Evolutionary conservation across 805 yeast species (phyloP).

Genomic region (Blastobotrys peoriensis): DNA sequence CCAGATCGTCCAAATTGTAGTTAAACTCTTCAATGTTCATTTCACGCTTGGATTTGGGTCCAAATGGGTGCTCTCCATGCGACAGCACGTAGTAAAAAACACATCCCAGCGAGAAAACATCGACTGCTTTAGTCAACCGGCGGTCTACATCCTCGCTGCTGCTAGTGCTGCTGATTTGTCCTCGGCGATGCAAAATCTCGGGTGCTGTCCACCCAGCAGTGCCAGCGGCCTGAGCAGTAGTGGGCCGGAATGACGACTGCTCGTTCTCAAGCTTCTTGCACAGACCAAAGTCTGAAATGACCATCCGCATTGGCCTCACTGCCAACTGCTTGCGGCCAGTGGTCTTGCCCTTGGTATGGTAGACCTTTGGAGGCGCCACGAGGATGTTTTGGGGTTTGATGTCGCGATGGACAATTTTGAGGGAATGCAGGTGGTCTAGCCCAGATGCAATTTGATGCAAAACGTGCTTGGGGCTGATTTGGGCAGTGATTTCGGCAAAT

Average conservation of each 20-base stretch:
- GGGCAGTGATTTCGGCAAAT: slow-evolving; percentile 30
- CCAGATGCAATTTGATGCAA: slow-evolving; percentile 79
- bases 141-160: slow-evolving; percentile 9
- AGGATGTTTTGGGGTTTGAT: slow-evolving; percentile 90
- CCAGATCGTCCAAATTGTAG: slow-evolving; percentile 45
- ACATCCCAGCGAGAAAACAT: slow-evolving; percentile 91
- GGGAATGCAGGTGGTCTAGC: slow-evolving; percentile 74
- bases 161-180: background rate
- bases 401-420: slow-evolving; percentile 92
- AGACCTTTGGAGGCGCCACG: slow-evolving; percentile 54
- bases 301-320: slow-evolving; percentile 50
- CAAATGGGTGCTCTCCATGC: slow-evolving; percentile 88
- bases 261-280: slow-evolving; percentile 89
- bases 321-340: slow-evolving; percentile 19
- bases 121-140: slow-evolving; percentile 58
- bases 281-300: slow-evolving; percentile 93
- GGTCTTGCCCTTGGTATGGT: slow-evolving; percentile 20
- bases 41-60: slow-evolving; percentile 83
- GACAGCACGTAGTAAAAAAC: slow-evolving; percentile 82
- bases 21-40: slow-evolving; percentile 64
- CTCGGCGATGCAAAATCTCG: slow-evolving; percentile 37
- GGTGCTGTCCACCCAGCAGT: slow-evolving; percentile 99
- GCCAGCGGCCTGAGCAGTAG: slow-evolving; percentile 90
- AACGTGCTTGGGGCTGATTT: slow-evolving; percentile 47
- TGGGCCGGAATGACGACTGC: slow-evolving; percentile 89